Conservation (phyloP, 441 rosid species). For the Euphorbia schlechtendalii region DNA sequence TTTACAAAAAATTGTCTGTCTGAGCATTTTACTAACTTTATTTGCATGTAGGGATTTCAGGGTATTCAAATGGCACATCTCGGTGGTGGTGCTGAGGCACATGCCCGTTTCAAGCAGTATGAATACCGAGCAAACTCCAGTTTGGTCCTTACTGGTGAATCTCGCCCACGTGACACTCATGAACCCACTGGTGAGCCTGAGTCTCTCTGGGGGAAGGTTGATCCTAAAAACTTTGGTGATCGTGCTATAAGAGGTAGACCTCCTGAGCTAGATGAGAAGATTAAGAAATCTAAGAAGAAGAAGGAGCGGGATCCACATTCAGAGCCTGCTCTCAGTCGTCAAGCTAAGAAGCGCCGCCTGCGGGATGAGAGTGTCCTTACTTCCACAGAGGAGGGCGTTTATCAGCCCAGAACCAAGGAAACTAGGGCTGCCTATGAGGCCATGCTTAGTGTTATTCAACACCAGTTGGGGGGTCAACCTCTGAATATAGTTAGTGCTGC, state of each 20-base stretch:
- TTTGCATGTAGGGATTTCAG: slow-evolving; percentile 5
- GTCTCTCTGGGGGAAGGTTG: slow-evolving; percentile 79
- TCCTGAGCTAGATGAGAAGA: slow-evolving; percentile 69
- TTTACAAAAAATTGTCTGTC: too few relatives aligned
- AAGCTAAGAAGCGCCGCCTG: slow-evolving; percentile 53
- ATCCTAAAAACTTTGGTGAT: slow-evolving; percentile 76
- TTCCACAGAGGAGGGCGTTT: slow-evolving; percentile 68
- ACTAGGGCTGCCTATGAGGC: slow-evolving; percentile 92
- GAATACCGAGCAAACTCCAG: slow-evolving; percentile 88
- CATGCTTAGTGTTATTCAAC: slow-evolving; percentile 81
- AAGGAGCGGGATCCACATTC: slow-evolving; percentile 57
- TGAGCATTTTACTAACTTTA: too few relatives aligned
- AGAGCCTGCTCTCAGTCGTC: slow-evolving; percentile 42
- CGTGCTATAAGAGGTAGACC: slow-evolving; percentile 69
- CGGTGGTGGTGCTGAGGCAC: slow-evolving; percentile 97
- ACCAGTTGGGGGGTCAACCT: slow-evolving; percentile 89
- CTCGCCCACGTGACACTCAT: slow-evolving; percentile 80
- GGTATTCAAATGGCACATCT: slow-evolving; percentile 47
- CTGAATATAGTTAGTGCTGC: slow-evolving; percentile 74
- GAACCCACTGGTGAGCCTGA: slow-evolving; percentile 98
- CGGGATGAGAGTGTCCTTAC: slow-evolving; percentile 74
- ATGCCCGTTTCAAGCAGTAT: slow-evolving; percentile 83
- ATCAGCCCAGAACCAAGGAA: slow-evolving; percentile 92
- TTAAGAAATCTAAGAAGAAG: slow-evolving; percentile 69
- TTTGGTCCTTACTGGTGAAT: slow-evolving; percentile 67